Evolutionary conservation across 139 green algal species (phyloP), one percentile per base, ranked within the genome.

Genomic region (Haematococcus lacustris): DNA sequence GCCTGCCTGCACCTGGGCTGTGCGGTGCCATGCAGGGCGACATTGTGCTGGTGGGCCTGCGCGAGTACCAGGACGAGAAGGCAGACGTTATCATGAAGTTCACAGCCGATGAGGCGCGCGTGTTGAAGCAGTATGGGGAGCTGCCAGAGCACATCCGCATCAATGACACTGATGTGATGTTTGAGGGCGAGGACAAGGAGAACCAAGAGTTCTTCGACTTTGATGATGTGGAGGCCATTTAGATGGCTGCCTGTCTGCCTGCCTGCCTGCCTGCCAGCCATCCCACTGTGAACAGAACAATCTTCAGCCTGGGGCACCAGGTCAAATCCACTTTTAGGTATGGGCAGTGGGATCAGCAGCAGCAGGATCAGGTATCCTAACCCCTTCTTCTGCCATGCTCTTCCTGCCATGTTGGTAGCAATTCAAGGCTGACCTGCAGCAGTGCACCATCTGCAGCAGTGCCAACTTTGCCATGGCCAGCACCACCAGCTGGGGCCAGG

Each of bases 21-120:
- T n/a, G n/a, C n/a, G n/a, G n/a, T n/a, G n/a, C n/a, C n/a, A 32
- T 41, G 21, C 74, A 89, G 71, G 96, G 95, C 50, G 96, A 99
- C 78, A 96, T 99, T 70, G 91, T 99, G 51, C 78, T 99, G 39
- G 82, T 99, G 32, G 95, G 96, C 17, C 83, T 99, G 67, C 87
- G 96, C n/a, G 96, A 99, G 39, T 99, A 96, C 82, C 96, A 99
- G 82, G 96, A 99, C 74, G 95, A 98, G 60, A 99, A 99, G 82
- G 95, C 92, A 1, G 96, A 99, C 79, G 96, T 99, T 64, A 99
- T 99, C 74, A 82, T 97, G 53, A 99, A 99, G 93, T 93, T 74
- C 70, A 82, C 80, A 0, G 80, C 79, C 6, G 80, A 93, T 59
- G 88, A 93, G 71, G 67, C 67, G 1, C 67, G 51, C 78, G 71